Conservation (phyloP, 2,329 filamentous ascomycete genomes). For the Colletotrichum tabaci region DNA sequence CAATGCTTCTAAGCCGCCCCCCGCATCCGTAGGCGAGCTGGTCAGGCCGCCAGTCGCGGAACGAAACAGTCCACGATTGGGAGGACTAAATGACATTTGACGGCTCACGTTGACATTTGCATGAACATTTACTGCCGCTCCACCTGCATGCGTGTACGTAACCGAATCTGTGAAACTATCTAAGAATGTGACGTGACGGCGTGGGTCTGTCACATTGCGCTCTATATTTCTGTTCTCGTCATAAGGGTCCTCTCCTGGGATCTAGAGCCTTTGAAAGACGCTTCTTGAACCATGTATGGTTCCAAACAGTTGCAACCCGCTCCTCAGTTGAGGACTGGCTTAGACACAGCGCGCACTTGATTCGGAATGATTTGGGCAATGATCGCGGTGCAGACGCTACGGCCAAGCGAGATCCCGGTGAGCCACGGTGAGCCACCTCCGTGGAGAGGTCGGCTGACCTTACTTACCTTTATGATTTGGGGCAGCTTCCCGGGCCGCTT, state of each 20-base stretch:
- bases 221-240: background rate
- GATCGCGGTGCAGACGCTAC: constrained; percentile 2
- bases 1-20: constrained; percentile 22
- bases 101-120: constrained; percentile 33
- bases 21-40: constrained; percentile 15
- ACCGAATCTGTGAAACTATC: background rate
- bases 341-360: background rate
- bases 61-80: constrained; percentile 11
- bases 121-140: background rate
- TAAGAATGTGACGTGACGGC: background rate
- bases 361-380: no score
- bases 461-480: background rate
- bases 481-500: background rate
- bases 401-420: no score
- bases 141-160: background rate
- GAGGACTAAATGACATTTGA: constrained; percentile 33
- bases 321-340: background rate
- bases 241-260: constrained; percentile 3
- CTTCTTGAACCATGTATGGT: no score
- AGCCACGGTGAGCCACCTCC: background rate
- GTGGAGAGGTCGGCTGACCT: background rate
- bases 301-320: no score
- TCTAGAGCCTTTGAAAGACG: background rate
- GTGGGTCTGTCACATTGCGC: no score
- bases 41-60: constrained; percentile 20